A percentile compares a stretch with the other conserved stretches of the same genome.
These are phyloP conservation scores for Phytophthora macrochlamydospora DNA, from an alignment of 352 stramenopile genomes.

Conservation along the genomic window DNA sequence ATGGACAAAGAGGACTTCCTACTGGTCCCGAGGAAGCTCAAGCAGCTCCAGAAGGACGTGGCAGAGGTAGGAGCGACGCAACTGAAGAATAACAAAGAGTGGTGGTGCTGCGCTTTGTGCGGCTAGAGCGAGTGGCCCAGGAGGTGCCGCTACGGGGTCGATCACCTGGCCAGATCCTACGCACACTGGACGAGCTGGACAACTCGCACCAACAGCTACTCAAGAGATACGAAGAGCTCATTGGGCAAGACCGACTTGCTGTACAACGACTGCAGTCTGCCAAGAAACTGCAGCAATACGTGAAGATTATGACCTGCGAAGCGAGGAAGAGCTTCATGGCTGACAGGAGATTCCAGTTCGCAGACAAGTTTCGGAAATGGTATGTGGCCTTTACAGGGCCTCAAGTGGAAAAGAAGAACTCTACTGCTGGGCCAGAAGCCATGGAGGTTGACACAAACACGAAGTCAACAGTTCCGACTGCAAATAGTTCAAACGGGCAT, in stretches of 20 bases:
- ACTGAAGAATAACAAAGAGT: conserved; percentile 32
- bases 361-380: conserved; percentile 59
- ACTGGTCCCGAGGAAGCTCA: conserved; percentile 40
- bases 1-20: conserved; percentile 65
- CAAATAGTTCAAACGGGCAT: background rate
- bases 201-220: conserved; percentile 32
- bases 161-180: conserved; percentile 55
- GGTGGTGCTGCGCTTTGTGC: conserved; percentile 67
- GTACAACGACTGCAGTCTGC: conserved; percentile 56
- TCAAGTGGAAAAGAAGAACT: conserved; percentile 1
- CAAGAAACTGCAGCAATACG: conserved; percentile 69
- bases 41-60: conserved; percentile 54
- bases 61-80: conserved; percentile 18
- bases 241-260: conserved; percentile 38
- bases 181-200: conserved; percentile 51
- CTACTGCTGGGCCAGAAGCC: conserved; percentile 16
- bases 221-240: conserved; percentile 46
- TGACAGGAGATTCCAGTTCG: conserved; percentile 58
- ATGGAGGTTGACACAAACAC: conserved; percentile 32
- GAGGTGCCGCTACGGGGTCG: conserved; percentile 41
- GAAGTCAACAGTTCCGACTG: conserved; percentile 1
- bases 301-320: conserved; percentile 51
- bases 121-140: conserved; percentile 42
- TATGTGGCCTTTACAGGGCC: conserved; percentile 27
- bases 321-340: conserved; percentile 38